A percentile compares a stretch with the other conserved stretches of the same genome.
Evolutionary conservation across 192 early-diverging fungal genomes (phyloP).

Genomic region (Backusella circina): DNA sequence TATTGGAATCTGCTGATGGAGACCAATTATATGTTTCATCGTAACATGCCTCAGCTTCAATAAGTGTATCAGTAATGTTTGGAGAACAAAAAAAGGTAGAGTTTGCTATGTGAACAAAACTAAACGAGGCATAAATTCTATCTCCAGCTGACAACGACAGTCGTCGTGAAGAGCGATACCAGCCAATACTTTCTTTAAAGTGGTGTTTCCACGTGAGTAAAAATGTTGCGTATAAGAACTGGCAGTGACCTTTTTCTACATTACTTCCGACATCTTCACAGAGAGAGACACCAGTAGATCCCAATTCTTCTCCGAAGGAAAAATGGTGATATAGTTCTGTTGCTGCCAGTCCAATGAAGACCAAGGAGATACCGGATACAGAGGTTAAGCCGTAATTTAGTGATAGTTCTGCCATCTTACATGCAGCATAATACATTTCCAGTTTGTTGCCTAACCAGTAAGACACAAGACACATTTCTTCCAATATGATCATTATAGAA

Average conservation of each 20-base stretch:
- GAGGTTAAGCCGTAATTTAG: conserved; percentile 14
- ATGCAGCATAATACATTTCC: conserved; percentile 21
- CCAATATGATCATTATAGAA: conserved; percentile 22
- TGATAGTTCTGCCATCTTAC: conserved; percentile 15
- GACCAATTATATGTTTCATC: conserved; percentile 22
- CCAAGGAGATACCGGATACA: conserved; percentile 19
- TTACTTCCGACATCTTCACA: conserved; percentile 9
- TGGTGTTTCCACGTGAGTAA: conserved; percentile 26
- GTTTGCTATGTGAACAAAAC: conserved; percentile 15
- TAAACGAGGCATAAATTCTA: conserved; percentile 26
- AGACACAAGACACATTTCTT: conserved; percentile 22
- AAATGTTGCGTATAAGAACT: conserved; percentile 18
- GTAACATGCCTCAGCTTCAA: conserved; percentile 19
- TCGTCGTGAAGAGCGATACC: not conserved
- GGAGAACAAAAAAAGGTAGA: not conserved
- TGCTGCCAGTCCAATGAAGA: conserved; percentile 18
- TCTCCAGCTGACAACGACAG: conserved; percentile 21
- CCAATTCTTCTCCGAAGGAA: conserved; percentile 20
- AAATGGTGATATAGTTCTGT: conserved; percentile 18
- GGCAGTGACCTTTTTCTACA: conserved; percentile 22
- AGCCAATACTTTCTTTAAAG: conserved; percentile 4
- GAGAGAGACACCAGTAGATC: conserved; percentile 18
- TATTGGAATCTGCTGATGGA: conserved; percentile 17
- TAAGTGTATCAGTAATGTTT: conserved; percentile 12
- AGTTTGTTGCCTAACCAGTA: conserved; percentile 30